Base-by-base conservation (phyloP, 129 eudicot species). In the Pittosporum tobira region DNA sequence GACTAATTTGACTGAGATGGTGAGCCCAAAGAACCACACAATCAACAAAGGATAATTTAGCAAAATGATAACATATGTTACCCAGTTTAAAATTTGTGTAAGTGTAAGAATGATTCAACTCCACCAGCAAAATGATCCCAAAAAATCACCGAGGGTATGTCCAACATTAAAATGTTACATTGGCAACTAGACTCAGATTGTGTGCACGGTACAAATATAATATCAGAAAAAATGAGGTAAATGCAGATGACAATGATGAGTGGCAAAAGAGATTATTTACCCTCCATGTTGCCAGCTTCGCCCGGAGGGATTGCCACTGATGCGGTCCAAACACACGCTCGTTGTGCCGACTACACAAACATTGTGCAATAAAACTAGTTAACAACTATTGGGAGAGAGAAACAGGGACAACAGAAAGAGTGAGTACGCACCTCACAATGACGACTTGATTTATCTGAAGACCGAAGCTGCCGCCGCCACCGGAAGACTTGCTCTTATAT, bases 271-370 rank as follows among this genome's bases (percentile, higher is more conserved):
- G n/a, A n/a, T n/a, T n/a, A n/a, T n/a, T n/a, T n/a, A 89, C 97
- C 88, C 84, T 82, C 97, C 97, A 89, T 59, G 78, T 73, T 62
- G 80, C 75, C 64, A 89, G 87, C 71, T 77, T 89, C 29, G 83
- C 46, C 11, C 82, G 77, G 40, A 89, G 84, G 40, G 73, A 64
- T 61, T 61, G 75, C 97, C 97, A 89, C 42, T 89, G 86, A 46
- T 54, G 59, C 54, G 62, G 69, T 64, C 97, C 97, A 80, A 85
- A 89, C 27, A 78, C 72, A 55, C 94, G 94, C 73, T 89, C 83
- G 31, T 63, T 66, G 70, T 71, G 75, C 40, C 82, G 88, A 61
- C 97, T 89, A 66, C 66, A 78, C 64, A 67, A 0, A 52, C 20
- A 50, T 21, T 26, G 22, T 20, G 15, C 29, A 22, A 58, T 11